These are phyloP conservation scores for Aspergillus coremiiformis DNA, from an alignment of 495 filamentous ascomycete species.

Conservation along the genomic window DNA sequence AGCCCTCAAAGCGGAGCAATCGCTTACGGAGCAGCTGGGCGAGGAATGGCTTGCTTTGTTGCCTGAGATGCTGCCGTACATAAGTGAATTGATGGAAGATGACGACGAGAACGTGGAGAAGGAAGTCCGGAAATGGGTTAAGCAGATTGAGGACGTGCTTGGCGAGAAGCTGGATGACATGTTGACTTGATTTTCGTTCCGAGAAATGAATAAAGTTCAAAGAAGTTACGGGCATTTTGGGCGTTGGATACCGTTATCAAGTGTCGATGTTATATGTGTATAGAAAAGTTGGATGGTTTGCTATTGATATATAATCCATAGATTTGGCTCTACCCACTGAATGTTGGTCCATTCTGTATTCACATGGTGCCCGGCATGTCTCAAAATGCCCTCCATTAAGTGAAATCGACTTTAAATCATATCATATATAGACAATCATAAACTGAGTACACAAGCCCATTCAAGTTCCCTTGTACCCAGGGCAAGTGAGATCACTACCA, in stretches of 20 bases:
- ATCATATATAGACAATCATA: too few relatives aligned
- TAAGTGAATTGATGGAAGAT: constrained; percentile 91
- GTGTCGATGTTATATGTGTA: background rate
- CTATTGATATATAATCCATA: background rate
- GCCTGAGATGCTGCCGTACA: constrained; percentile 90
- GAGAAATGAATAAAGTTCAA: background rate
- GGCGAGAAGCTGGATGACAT: constrained; percentile 85
- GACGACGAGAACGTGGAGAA: constrained; percentile 87
- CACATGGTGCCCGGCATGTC: too few relatives aligned
- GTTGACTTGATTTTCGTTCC: constrained; percentile 54
- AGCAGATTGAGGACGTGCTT: constrained; percentile 74
- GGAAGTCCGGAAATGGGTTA: constrained; percentile 80
- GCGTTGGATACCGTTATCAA: background rate
- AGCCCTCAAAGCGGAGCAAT: constrained; percentile 70
- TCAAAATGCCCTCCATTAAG: too few relatives aligned
- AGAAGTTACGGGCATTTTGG: constrained; percentile 1
- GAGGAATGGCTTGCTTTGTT: constrained; percentile 88
- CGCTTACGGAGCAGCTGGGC: constrained; percentile 67
- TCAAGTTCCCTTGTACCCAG: too few relatives aligned
- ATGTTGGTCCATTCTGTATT: background rate
- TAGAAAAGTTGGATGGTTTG: constrained; percentile 3
- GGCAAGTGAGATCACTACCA: too few relatives aligned
- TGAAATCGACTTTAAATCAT: constrained; percentile 50
- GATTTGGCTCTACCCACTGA: background rate
- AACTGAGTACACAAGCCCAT: too few relatives aligned